phyloP scores from a whole-genome alignment of 2,329 filamentous ascomycete genomes.

The Fusarium dimerum region DNA sequence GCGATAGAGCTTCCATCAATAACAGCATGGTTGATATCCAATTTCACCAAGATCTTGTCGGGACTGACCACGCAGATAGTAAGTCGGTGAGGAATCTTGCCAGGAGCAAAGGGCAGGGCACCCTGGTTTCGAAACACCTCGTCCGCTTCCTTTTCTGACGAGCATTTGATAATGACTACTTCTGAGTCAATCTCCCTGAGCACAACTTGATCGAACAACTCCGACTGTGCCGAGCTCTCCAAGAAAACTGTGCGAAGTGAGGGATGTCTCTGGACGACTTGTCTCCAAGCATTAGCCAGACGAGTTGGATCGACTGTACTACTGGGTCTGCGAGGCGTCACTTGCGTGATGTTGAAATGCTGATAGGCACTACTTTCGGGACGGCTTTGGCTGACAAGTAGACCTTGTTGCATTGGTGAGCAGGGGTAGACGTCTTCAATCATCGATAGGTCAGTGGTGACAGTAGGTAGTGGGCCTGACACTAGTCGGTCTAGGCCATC shows the following conservation, averaged over 20 bases:
- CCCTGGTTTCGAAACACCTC: not conserved
- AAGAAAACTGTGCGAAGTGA: constrained; percentile 11
- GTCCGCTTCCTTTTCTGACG: not conserved
- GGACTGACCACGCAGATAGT: not conserved
- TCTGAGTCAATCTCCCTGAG: not conserved
- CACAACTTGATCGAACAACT: constrained; percentile 11
- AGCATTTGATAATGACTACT: not conserved
- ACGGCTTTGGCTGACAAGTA: constrained; percentile 29
- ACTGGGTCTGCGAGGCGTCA: constrained; percentile 3
- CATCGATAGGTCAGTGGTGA: not conserved
- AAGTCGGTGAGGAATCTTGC: constrained; percentile 2
- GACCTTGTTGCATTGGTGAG: constrained; percentile 34
- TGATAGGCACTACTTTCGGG: too few species aligned
- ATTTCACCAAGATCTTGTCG: constrained; percentile 1
- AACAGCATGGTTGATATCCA: constrained; percentile 10
- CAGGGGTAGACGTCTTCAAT: constrained; percentile 37
- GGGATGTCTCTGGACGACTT: constrained; percentile 2
- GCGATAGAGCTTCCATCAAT: constrained; percentile 2
- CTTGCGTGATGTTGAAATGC: too few species aligned
- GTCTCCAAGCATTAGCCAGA: constrained; percentile 1
- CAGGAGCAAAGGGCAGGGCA: not conserved
- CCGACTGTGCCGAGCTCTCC: constrained; percentile 11
- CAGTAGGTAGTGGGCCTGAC: not conserved
- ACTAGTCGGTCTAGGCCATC: too few species aligned
- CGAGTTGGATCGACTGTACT: not conserved